Evolutionary conservation across 352 stramenopile genomes (phyloP), one percentile per base, ranked within the genome.

Genomic region (Thraustotheca clavata): DNA sequence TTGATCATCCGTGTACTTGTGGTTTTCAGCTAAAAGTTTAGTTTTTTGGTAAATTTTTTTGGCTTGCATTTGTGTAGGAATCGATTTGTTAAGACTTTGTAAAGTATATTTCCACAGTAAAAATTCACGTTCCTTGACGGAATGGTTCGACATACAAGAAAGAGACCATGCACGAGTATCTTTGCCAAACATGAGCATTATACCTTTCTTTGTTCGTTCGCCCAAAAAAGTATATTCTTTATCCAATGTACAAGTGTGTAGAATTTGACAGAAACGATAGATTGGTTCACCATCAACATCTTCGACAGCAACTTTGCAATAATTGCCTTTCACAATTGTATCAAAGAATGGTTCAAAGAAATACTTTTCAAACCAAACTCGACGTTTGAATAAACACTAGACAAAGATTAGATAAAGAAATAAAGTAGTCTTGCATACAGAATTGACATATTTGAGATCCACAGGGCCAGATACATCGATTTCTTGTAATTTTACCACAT

Each of bases 281-380:
- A 94, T 73, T 76, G 84, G 89, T 52, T 87, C 79, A 26, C 81
- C 82, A 24, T 86, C 75, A 24, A 82, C 73, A 36, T 57, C 49
- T 29, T 75, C 74, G 29, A 94, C 87, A 26, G 80, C 80, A 12
- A 91, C 70, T 26, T 77, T 77, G 22, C 89, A 80, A 60, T 89
- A 91, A 38, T 88, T 70, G 18, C 84, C 84, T 33, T 77, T 76
- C 27, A 94, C 80, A 9, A 94, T 68, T 67, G 87, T 82, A 39
- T 86, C 70, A 49, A 94, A 94, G 63, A 76, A 94, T 7, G 84
- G 84, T 73, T 94, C 84, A 60, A 91, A 94, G 49, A 86, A 94
- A 65, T 91, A 68, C 66, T 94, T 90, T 38, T 94, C 84, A 54
- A 94, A 91, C 49, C 87, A 94, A 26, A 69, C 63, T 29, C 84